A percentile compares a stretch with the other conserved stretches of the same genome.
Evolutionary conservation across 2,329 filamentous ascomycete genomes (phyloP).

Genomic region (Xylariomycetidae sp.): DNA sequence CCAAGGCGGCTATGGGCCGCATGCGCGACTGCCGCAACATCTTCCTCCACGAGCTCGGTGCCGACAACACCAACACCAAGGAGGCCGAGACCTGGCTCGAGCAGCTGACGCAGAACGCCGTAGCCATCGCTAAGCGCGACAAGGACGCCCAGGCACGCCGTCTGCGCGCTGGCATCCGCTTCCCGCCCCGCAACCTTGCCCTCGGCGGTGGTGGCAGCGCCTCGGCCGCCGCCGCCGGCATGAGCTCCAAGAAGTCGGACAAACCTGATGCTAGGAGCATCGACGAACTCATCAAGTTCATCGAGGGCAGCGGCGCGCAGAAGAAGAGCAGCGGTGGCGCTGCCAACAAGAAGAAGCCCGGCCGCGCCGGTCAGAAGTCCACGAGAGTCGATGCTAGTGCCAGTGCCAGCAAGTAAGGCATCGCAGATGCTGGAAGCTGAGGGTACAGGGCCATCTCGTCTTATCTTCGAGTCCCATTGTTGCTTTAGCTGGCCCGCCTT

Average conservation of each 20-base stretch:
- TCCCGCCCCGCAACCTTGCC: conserved; percentile 58
- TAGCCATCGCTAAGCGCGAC: conserved; percentile 87
- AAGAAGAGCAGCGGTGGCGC: conserved; percentile 33
- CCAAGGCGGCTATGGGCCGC: conserved; percentile 80
- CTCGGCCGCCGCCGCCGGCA: conserved; percentile 28
- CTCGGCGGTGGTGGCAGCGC: conserved; percentile 41
- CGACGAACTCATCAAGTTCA: conserved; percentile 89
- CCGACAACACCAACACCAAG: conserved; percentile 94
- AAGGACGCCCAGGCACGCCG: conserved; percentile 77
- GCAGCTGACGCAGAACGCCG: conserved; percentile 91
- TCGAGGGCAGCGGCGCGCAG: conserved; percentile 66
- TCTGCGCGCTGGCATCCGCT: conserved; percentile 62
- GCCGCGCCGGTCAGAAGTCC: no score
- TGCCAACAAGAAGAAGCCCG: conserved; percentile 49
- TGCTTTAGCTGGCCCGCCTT: no score
- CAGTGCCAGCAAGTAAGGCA: no score
- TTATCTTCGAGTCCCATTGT: no score
- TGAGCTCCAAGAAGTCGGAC: conserved; percentile 22
- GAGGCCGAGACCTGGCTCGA: conserved; percentile 96
- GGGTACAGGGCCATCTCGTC: no score
- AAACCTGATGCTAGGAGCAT: conserved; percentile 70
- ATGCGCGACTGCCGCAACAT: conserved; percentile 98
- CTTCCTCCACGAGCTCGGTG: conserved; percentile 79
- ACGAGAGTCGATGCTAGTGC: no score
- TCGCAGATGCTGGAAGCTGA: no score